Evolutionary conservation across 441 rosid species (phyloP).

Genomic region (Erysimum pusillum): DNA sequence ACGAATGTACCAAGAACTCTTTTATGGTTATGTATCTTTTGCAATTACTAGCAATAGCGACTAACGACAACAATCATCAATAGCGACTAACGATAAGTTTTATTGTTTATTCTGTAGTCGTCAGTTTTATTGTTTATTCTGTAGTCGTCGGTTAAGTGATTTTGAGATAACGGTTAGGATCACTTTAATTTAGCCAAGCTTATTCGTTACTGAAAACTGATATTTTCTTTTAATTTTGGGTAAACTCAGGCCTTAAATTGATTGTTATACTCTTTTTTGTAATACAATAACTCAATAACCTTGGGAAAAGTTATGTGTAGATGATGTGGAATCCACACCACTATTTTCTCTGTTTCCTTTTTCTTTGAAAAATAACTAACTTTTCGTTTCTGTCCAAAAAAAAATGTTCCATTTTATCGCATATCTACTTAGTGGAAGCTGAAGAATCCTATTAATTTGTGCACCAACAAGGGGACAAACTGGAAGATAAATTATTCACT

Average conservation of each 20-base stretch:
- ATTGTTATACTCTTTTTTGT: background rate
- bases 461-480: constrained; percentile 38
- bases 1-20: background rate
- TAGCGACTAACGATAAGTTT: no score
- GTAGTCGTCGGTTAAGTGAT: background rate
- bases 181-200: background rate
- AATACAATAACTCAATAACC: background rate
- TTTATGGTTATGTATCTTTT: background rate
- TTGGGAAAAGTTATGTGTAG: background rate
- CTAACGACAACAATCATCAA: no score
- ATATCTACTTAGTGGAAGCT: constrained; percentile 36
- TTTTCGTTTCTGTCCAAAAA: background rate
- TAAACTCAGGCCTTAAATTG: background rate
- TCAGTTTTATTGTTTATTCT: background rate
- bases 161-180: background rate
- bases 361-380: background rate
- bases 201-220: background rate
- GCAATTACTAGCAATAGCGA: no score
- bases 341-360: background rate
- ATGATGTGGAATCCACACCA: constrained; percentile 42
- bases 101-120: background rate
- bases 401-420: constrained; percentile 12
- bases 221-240: background rate
- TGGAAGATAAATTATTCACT: constrained; percentile 3
- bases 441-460: constrained; percentile 32